phyloP scores from a whole-genome alignment of 768 basidiomycete species.

The Crassisporium funariophilum region DNA sequence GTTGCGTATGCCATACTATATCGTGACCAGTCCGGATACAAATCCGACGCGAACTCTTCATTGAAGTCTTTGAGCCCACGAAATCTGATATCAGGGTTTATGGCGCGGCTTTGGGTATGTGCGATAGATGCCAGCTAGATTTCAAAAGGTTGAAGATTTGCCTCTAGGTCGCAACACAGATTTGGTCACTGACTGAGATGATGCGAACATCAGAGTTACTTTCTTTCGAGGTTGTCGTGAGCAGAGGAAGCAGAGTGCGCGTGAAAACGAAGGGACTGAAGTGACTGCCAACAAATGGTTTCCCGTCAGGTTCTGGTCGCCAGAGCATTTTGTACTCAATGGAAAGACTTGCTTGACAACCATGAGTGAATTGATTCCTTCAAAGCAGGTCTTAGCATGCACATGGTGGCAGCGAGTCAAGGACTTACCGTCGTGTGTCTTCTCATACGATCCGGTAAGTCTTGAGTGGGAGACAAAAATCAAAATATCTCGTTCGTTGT shows the following conservation, averaged over 20 bases:
- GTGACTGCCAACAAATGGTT: constrained; percentile 17
- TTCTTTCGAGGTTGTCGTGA: constrained; percentile 29
- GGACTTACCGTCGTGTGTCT: constrained; percentile 27
- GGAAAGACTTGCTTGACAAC: constrained; percentile 23
- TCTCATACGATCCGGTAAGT: constrained; percentile 19
- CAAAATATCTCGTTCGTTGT: background rate
- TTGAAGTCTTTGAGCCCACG: constrained; percentile 34
- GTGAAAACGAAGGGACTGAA: constrained; percentile 33
- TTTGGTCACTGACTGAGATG: constrained; percentile 22
- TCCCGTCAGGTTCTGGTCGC: no score
- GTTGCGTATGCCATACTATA: constrained; percentile 23
- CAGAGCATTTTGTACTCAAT: no score
- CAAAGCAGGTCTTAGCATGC: background rate
- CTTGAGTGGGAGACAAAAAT: constrained; percentile 9
- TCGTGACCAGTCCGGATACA: constrained; percentile 26
- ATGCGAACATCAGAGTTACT: constrained; percentile 33
- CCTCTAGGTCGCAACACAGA: background rate
- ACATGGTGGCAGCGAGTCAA: no score
- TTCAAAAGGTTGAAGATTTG: no score
- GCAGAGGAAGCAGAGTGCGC: constrained; percentile 28
- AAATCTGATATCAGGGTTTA: constrained; percentile 28
- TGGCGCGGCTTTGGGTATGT: constrained; percentile 23
- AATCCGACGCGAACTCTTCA: constrained; percentile 26
- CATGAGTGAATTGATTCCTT: constrained; percentile 17
- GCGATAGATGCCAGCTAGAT: constrained; percentile 30